phyloP scores from a whole-genome alignment of 2,329 filamentous ascomycete genomes.

The Stagonosporopsis chrysanthemi region DNA sequence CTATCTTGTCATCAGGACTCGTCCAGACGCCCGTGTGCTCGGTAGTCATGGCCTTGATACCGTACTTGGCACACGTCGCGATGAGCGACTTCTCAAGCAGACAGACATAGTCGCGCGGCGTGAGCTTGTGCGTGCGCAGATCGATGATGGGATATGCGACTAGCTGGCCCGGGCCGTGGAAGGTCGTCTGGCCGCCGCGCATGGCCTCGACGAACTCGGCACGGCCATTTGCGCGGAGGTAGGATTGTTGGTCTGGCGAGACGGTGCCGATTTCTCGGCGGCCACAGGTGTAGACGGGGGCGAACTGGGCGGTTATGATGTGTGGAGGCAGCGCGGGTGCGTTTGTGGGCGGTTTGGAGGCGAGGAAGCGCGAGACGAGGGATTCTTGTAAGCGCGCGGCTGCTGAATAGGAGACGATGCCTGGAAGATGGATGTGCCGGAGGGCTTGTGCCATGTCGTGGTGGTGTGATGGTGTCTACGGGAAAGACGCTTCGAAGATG shows the following conservation, averaged over 20 bases:
- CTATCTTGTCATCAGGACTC: conserved; percentile 70
- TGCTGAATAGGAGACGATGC: conserved; percentile 61
- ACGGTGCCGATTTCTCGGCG: conserved; percentile 73
- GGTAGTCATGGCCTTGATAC: conserved; percentile 68
- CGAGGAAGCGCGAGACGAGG: conserved; percentile 65
- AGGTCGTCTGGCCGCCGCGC: conserved; percentile 91
- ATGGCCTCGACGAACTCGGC: conserved; percentile 74
- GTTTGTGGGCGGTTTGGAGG: conserved; percentile 62
- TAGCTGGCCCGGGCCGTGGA: conserved; percentile 92
- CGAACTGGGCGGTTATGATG: conserved; percentile 82
- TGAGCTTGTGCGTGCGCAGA: conserved; percentile 71
- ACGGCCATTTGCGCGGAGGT: conserved; percentile 49
- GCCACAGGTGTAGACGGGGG: conserved; percentile 88
- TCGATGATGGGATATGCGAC: conserved; percentile 94
- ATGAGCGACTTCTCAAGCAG: conserved; percentile 81
- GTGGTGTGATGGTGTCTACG: background rate
- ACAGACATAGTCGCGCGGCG: conserved; percentile 77
- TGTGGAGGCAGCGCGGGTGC: conserved; percentile 64
- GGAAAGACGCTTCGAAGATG: background rate
- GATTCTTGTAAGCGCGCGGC: conserved; percentile 65
- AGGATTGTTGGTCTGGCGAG: conserved; percentile 53
- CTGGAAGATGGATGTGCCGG: conserved; percentile 67
- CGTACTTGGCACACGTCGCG: conserved; percentile 66
- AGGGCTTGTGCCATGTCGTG: conserved; percentile 44
- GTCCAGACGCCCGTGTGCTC: conserved; percentile 87